These are phyloP conservation scores for Backusella tuberculispora DNA, from an alignment of 192 early-diverging fungal species.

Conservation along the genomic window DNA sequence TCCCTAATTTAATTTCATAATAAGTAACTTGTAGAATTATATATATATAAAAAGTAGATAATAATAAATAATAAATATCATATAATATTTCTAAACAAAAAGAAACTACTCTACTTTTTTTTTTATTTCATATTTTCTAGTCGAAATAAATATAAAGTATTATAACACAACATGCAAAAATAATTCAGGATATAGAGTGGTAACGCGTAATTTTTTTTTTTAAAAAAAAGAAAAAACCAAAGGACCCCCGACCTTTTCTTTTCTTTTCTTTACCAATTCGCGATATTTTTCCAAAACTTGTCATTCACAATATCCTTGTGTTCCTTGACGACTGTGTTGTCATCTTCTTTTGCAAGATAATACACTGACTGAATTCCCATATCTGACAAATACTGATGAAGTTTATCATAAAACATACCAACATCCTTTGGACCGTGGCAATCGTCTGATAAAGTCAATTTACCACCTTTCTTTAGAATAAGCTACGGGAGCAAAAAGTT, in stretches of 20 bases:
- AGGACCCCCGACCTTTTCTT: not conserved
- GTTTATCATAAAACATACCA: constrained; percentile 80
- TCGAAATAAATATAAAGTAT: no score
- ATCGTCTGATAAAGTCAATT: constrained; percentile 91
- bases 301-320: constrained; percentile 27
- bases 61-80: no score
- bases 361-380: constrained; percentile 62
- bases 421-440: constrained; percentile 90
- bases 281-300: constrained; percentile 32
- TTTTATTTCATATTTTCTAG: no score
- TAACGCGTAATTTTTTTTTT: no score
- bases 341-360: constrained; percentile 43
- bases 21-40: not conserved
- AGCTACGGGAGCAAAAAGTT: constrained; percentile 39
- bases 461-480: constrained; percentile 64
- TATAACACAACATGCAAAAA: no score
- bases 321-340: constrained; percentile 18
- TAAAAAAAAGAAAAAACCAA: no score
- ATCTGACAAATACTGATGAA: constrained; percentile 71
- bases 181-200: no score
- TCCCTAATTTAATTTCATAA: not conserved
- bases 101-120: no score
- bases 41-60: not conserved
- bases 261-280: constrained; percentile 10
- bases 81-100: no score